Percentiles rank a stretch among this genome's conserved stretches.
Conservation (phyloP, 345 rosid species). For the Populus davidiana region DNA sequence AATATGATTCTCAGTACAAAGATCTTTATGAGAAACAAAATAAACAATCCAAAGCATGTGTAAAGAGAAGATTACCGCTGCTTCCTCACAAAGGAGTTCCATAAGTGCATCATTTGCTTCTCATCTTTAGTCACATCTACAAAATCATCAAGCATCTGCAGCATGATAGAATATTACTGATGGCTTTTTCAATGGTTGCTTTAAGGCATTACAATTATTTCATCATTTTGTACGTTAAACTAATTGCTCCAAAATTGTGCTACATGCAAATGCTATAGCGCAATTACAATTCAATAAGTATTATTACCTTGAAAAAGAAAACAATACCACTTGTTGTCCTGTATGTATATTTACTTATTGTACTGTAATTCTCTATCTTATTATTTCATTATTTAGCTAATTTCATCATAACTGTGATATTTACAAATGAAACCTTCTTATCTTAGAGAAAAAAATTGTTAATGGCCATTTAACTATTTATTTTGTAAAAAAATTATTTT, state of each 20-base stretch:
- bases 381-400: background rate
- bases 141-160: slow-evolving; percentile 98
- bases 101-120: slow-evolving; percentile 94
- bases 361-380: background rate
- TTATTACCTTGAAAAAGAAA: background rate
- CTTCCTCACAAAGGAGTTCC: slow-evolving; percentile 97
- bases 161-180: background rate
- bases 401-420: background rate
- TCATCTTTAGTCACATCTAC: slow-evolving; percentile 97
- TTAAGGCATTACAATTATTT: background rate
- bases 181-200: background rate
- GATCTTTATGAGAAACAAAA: background rate
- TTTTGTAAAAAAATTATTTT: too few species aligned
- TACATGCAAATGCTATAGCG: background rate
- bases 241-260: background rate
- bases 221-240: background rate
- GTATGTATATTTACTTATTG: background rate
- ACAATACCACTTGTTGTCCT: background rate
- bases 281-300: background rate
- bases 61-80: slow-evolving; percentile 58
- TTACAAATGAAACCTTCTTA: background rate
- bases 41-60: background rate
- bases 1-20: background rate
- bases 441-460: background rate
- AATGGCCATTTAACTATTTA: too few species aligned